Conservation (phyloP, 805 yeast genomes). For the Pichia sporocuriosa region DNA sequence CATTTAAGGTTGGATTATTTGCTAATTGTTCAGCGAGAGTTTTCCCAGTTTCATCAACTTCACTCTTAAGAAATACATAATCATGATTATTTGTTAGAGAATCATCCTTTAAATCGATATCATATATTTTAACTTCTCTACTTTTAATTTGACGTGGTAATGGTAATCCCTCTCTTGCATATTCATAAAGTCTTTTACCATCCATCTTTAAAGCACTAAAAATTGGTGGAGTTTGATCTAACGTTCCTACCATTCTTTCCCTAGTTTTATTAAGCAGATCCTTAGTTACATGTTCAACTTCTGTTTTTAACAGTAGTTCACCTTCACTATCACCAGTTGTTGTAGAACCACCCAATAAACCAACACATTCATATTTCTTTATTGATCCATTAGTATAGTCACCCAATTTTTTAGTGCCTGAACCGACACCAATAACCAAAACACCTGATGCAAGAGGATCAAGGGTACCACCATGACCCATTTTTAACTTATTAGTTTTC, state of each 20-base stretch:
- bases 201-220: slow-evolving; percentile 91
- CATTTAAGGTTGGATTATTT: slow-evolving; percentile 51
- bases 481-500: slow-evolving; percentile 37
- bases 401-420: slow-evolving; percentile 78
- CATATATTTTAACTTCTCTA: slow-evolving; percentile 58
- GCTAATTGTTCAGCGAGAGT: slow-evolving; percentile 34
- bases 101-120: slow-evolving; percentile 47
- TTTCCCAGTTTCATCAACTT: slow-evolving; percentile 41
- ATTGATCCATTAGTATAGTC: slow-evolving; percentile 65
- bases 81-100: slow-evolving; percentile 49
- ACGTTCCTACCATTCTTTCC: slow-evolving; percentile 67
- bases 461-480: slow-evolving; percentile 98
- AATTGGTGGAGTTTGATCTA: slow-evolving; percentile 90
- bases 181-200: slow-evolving; percentile 90
- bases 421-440: slow-evolving; percentile 83
- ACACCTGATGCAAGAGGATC: slow-evolving; percentile 97
- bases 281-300: slow-evolving; percentile 48
- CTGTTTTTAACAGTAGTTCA: slow-evolving; percentile 55
- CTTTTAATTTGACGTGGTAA: slow-evolving; percentile 78
- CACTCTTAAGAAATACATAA: slow-evolving; percentile 40
- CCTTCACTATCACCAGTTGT: slow-evolving; percentile 95
- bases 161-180: slow-evolving; percentile 83
- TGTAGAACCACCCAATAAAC: slow-evolving; percentile 82
- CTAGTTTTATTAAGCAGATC: slow-evolving; percentile 45
- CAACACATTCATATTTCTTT: slow-evolving; percentile 78